phyloP scores from a whole-genome alignment of 768 basidiomycete species.

The Lanmaoa rubissima region DNA sequence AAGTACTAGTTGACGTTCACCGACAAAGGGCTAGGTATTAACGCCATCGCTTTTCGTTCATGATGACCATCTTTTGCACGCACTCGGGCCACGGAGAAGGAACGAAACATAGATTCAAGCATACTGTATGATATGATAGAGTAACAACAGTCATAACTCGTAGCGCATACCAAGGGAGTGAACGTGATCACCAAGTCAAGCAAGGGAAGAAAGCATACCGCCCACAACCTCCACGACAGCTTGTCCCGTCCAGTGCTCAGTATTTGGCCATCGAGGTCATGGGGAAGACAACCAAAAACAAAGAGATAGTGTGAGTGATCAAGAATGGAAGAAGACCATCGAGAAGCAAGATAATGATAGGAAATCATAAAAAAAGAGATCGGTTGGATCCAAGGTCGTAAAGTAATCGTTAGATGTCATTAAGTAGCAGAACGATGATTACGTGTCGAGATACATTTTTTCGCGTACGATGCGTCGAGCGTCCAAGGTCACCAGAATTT shows the following conservation, averaged over 20 bases:
- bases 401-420: slow-evolving; percentile 22
- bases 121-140: slow-evolving; percentile 16
- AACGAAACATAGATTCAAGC: slow-evolving; percentile 21
- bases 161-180: not conserved
- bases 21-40: not conserved
- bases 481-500: not conserved
- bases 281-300: not conserved
- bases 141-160: slow-evolving; percentile 1
- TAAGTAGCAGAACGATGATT: not conserved
- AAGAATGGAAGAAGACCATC: not conserved
- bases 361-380: slow-evolving; percentile 4
- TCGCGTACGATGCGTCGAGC: not conserved
- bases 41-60: too few species aligned
- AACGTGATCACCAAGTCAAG: not conserved
- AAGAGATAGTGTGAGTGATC: not conserved
- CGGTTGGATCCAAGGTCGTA: slow-evolving; percentile 13
- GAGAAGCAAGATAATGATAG: slow-evolving; percentile 29
- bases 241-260: not conserved
- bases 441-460: not conserved
- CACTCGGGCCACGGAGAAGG: not conserved
- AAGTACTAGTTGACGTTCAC: not conserved
- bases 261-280: not conserved
- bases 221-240: not conserved
- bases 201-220: not conserved
- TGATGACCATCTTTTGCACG: not conserved